Percentiles rank a stretch among this genome's conserved stretches.
These are phyloP conservation scores for Linum tenue DNA, from an alignment of 345 rosid species.

Conservation along the genomic window DNA sequence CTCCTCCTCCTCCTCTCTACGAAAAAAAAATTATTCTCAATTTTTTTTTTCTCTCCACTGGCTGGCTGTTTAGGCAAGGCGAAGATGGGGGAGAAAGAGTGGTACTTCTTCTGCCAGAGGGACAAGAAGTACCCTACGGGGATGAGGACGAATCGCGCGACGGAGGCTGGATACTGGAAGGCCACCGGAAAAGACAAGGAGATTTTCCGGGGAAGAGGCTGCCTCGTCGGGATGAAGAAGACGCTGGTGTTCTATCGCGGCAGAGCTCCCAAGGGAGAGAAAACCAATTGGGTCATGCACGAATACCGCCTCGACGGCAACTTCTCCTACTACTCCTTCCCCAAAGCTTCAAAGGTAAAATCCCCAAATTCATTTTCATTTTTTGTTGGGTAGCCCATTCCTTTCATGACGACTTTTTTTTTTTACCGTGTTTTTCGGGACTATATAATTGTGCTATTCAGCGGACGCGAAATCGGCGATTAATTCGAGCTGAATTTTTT, in stretches of 20 bases:
- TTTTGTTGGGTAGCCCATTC: constrained; percentile 28
- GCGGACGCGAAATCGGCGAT: constrained; percentile 21
- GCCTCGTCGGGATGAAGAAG: constrained; percentile 97
- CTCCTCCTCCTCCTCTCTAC: not conserved
- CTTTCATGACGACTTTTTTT: constrained; percentile 20
- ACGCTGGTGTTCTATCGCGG: constrained; percentile 94
- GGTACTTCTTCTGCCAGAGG: constrained; percentile 87
- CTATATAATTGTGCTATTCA: constrained; percentile 20
- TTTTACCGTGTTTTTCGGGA: not conserved
- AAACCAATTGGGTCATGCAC: constrained; percentile 95
- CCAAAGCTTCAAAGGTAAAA: constrained; percentile 56
- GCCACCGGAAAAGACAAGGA: constrained; percentile 93
- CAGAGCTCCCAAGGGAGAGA: constrained; percentile 96
- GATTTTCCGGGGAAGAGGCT: constrained; percentile 54
- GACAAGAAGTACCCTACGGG: constrained; percentile 98
- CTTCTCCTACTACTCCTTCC: constrained; percentile 59
- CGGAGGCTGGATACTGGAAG: constrained; percentile 90
- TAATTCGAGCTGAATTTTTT: not conserved
- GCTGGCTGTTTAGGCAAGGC: constrained; percentile 49
- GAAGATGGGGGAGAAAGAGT: constrained; percentile 93
- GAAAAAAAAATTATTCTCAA: not conserved
- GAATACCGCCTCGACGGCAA: constrained; percentile 86
- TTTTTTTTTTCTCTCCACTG: not conserved
- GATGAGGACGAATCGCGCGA: constrained; percentile 91
- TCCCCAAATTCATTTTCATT: not conserved